Evolutionary conservation across 352 stramenopile genomes (phyloP), one percentile per base, ranked within the genome.

Genomic region (Globisporangium lucens): DNA sequence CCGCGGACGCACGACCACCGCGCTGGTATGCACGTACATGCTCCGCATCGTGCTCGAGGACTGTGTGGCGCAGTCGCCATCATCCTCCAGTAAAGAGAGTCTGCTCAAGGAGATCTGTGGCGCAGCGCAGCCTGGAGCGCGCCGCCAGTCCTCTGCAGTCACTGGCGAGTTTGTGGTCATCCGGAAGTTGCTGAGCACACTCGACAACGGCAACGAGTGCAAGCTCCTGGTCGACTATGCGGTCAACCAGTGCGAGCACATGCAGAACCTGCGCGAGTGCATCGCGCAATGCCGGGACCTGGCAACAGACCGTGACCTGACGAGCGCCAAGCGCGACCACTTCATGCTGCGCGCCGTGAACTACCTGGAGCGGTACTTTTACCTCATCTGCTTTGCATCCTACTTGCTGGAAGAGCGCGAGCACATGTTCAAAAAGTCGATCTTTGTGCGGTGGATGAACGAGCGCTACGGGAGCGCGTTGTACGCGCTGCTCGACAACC

Each of bases 361-460:
- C 68, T 97, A 97, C 72, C 76, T 96, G 9, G 87, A 95, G 64
- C 76, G 89, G 20, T 97, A 95, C 73, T 96, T 96, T 57, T 95
- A 97, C 67, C 79, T 97, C 27, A 79, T 97, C 51, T 95, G 87
- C 74, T 97, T 97, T 33, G 88, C 87, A 15, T 91, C 89, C 62
- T 97, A 96, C 56, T 59, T 96, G 35, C 71, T 94, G 1, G 88
- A 96, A 38, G 79, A 96, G 61, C 77, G 81, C 27, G 57, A 41
- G 2, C 58, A 79, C 24, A 72, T 77, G 15, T 96, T 94, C 65
- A 69, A 81, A 13, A 74, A 68, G 22, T 77, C 56, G 46, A 72
- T 91, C 9, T 94, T 96, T 69, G 85, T 93, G 29, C 77, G 71
- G 52, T 96, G 88, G 88, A 96, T 96, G 88, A 92, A 87, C 62